Conservation (phyloP, 352 stramenopile genomes). For the Plasmopara viticola region DNA sequence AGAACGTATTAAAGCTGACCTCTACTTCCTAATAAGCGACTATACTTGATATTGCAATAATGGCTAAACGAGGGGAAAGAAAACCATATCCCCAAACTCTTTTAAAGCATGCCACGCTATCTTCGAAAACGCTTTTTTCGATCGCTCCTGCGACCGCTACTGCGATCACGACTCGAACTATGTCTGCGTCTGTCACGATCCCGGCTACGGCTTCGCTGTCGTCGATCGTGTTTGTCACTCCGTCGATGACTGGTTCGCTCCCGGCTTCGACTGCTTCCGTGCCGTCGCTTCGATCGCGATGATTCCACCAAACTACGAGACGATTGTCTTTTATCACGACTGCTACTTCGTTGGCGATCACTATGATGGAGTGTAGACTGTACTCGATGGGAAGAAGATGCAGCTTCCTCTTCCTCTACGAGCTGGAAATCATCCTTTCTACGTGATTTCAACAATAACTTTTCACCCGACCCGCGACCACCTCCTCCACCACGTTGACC, state of each 20-base stretch:
- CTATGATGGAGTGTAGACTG: slow-evolving; percentile 7
- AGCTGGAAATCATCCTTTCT: slow-evolving; percentile 35
- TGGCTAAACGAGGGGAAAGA: too few relatives aligned
- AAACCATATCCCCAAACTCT: too few relatives aligned
- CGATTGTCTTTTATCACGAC: slow-evolving; percentile 12
- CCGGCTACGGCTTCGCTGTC: slow-evolving; percentile 12
- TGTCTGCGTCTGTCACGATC: slow-evolving; percentile 5
- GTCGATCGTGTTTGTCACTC: slow-evolving; percentile 13
- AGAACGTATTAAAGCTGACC: too few relatives aligned
- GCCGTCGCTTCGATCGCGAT: slow-evolving; percentile 12
- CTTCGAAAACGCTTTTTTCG: slow-evolving; percentile 4
- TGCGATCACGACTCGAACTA: slow-evolving; percentile 14
- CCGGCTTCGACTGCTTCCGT: slow-evolving; percentile 8
- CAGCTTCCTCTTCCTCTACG: slow-evolving; percentile 35
- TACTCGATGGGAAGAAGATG: slow-evolving; percentile 5
- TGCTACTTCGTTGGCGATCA: slow-evolving; percentile 17
- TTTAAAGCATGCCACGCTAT: too few relatives aligned
- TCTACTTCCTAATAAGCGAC: too few relatives aligned
- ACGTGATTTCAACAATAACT: slow-evolving; percentile 41
- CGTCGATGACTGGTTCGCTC: slow-evolving; percentile 10
- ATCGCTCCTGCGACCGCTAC: slow-evolving; percentile 9
- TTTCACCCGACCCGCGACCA: slow-evolving; percentile 24
- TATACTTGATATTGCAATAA: too few relatives aligned
- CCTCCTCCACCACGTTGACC: slow-evolving; percentile 14
- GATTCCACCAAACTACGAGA: slow-evolving; percentile 8